Conservation (phyloP, 352 stramenopile species). For the Phytopythium vexans region DNA sequence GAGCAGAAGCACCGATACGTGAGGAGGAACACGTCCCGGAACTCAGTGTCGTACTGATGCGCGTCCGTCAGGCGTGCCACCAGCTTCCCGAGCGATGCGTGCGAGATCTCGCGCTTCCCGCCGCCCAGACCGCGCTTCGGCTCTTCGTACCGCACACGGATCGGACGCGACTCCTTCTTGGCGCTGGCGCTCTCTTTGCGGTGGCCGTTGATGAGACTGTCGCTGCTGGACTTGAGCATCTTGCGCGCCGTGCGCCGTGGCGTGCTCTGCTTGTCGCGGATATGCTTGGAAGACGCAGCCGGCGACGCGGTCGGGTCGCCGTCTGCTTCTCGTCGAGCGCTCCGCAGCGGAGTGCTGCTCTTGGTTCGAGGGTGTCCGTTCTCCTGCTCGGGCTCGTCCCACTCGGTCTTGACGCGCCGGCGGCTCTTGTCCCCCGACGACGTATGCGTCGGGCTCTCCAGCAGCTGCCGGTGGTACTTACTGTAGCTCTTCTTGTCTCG, state of each 20-base stretch:
- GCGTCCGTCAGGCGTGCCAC: constrained; percentile 81
- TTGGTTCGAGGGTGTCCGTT: neutral
- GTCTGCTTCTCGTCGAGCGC: neutral
- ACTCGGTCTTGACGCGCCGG: neutral
- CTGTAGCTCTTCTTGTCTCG: neutral
- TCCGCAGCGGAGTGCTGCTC: neutral
- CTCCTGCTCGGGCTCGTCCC: neutral
- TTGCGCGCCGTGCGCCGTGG: constrained; percentile 20
- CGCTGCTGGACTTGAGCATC: constrained; percentile 5
- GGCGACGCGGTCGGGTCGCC: neutral
- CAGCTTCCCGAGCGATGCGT: constrained; percentile 80
- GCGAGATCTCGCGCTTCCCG: constrained; percentile 80
- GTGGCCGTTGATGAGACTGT: constrained; percentile 10
- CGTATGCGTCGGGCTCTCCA: constrained; percentile 24
- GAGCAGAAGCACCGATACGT: constrained; percentile 82
- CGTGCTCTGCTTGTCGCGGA: constrained; percentile 6
- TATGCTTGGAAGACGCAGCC: neutral
- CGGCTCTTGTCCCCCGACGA: neutral
- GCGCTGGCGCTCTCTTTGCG: constrained; percentile 5
- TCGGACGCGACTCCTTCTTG: constrained; percentile 31
- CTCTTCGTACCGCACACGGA: constrained; percentile 77
- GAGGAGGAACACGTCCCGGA: constrained; percentile 82
- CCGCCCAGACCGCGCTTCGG: constrained; percentile 47
- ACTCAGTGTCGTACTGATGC: constrained; percentile 84
- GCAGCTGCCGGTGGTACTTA: constrained; percentile 19